Conservation (phyloP, 371 early-diverging fungal genomes). For the Fennellomyces sp. region DNA sequence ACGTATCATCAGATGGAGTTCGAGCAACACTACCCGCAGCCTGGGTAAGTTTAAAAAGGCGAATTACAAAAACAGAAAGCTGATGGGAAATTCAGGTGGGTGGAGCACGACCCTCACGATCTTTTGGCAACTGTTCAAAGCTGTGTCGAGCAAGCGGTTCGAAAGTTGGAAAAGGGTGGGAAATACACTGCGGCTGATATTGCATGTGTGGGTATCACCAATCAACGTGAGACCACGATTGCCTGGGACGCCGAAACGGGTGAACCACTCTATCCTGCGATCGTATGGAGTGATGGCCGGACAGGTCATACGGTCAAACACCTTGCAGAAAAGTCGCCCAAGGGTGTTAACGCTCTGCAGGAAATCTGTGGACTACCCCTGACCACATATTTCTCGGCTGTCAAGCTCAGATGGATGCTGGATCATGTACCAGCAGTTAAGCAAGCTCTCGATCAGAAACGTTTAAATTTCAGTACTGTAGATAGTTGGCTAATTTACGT, state of each 20-base stretch:
- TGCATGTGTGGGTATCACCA: constrained; percentile 90
- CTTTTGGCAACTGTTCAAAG: constrained; percentile 72
- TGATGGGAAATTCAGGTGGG: constrained; percentile 68
- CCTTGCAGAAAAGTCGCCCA: constrained; percentile 50
- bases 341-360: constrained; percentile 46
- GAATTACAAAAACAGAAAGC: not conserved
- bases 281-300: constrained; percentile 95
- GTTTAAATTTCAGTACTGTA: constrained; percentile 83
- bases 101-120: constrained; percentile 87
- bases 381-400: constrained; percentile 92
- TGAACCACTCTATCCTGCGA: constrained; percentile 83
- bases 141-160: constrained; percentile 73
- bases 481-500: constrained; percentile 83
- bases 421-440: constrained; percentile 78
- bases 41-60: constrained; percentile 64
- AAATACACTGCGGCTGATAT: constrained; percentile 60
- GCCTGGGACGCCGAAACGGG: constrained; percentile 91
- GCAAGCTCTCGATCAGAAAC: constrained; percentile 34
- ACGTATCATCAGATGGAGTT: constrained; percentile 85
- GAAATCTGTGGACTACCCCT: constrained; percentile 87
- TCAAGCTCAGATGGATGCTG: constrained; percentile 92
- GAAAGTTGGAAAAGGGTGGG: constrained; percentile 70
- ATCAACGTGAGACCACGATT: constrained; percentile 94
- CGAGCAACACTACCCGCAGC: constrained; percentile 75
- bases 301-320: constrained; percentile 75